These are phyloP conservation scores for Coleophoma eucalyptorum DNA, from an alignment of 2,329 filamentous ascomycete genomes.

Conservation along the genomic window DNA sequence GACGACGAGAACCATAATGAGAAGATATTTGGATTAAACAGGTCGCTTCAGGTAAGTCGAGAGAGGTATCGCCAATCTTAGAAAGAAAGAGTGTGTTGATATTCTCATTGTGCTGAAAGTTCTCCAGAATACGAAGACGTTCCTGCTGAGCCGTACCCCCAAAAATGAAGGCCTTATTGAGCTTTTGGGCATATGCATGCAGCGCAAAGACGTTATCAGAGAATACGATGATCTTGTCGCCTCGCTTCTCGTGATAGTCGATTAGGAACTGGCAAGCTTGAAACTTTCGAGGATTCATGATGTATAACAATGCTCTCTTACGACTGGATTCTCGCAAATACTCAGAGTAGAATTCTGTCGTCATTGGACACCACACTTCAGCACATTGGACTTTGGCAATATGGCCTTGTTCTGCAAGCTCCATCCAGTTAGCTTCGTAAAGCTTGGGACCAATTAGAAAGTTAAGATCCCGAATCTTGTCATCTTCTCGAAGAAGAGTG, in stretches of 20 bases:
- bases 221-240: conserved; percentile 98
- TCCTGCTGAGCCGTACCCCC: conserved; percentile 84
- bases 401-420: conserved; percentile 92
- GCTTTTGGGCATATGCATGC: conserved; percentile 76
- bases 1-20: conserved; percentile 93
- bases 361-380: conserved; percentile 99
- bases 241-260: conserved; percentile 90
- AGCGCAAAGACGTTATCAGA: conserved; percentile 96
- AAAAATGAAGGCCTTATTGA: conserved; percentile 87
- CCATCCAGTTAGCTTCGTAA: conserved; percentile 99
- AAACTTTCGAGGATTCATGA: conserved; percentile 97
- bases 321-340: conserved; percentile 72
- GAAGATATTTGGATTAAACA: conserved; percentile 97
- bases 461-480: conserved; percentile 97
- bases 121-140: conserved; percentile 81
- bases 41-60: conserved; percentile 93
- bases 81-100: conserved; percentile 94
- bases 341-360: conserved; percentile 94
- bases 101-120: conserved; percentile 88
- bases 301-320: conserved; percentile 72
- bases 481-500: conserved; percentile 90
- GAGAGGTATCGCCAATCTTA: conserved; percentile 97
- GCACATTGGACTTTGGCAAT: conserved; percentile 97
- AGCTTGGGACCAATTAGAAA: conserved; percentile 96
- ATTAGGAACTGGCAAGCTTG: conserved; percentile 98